Evolutionary conservation across 192 early-diverging fungal genomes (phyloP).

Genomic region (Lobosporangium transversale): DNA sequence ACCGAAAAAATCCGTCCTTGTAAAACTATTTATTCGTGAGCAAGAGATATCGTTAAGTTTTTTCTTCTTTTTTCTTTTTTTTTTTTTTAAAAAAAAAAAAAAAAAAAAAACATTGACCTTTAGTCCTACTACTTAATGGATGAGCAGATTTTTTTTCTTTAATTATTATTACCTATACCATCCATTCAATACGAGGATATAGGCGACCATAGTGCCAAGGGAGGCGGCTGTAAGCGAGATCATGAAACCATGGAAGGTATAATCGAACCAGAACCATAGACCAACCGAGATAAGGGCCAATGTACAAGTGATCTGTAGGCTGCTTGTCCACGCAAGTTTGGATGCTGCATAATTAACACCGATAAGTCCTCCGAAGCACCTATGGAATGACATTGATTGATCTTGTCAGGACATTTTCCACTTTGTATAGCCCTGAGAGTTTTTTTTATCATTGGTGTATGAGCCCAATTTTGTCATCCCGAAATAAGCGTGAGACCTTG

Average conservation of each 20-base stretch:
- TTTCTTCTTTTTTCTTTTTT: too few species aligned
- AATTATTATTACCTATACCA: slow-evolving; percentile 62
- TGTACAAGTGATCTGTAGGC: slow-evolving; percentile 67
- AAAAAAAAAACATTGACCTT: neutral
- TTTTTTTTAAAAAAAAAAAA: neutral
- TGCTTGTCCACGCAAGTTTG: slow-evolving; percentile 69
- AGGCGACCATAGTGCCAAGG: slow-evolving; percentile 66
- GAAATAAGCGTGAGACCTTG: too few species aligned
- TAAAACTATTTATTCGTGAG: slow-evolving; percentile 70
- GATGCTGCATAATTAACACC: slow-evolving; percentile 74
- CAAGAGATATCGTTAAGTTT: neutral
- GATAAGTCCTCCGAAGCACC: slow-evolving; percentile 60
- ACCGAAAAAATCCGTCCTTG: slow-evolving; percentile 72
- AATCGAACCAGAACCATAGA: slow-evolving; percentile 79
- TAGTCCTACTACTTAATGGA: neutral
- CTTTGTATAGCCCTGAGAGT: too few species aligned
- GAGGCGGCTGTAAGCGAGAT: slow-evolving; percentile 62
- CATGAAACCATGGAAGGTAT: slow-evolving; percentile 72
- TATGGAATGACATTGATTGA: slow-evolving; percentile 10
- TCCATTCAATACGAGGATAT: slow-evolving; percentile 68
- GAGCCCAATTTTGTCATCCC: too few species aligned
- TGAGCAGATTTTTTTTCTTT: neutral
- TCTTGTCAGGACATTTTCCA: too few species aligned
- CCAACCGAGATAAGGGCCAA: slow-evolving; percentile 67
- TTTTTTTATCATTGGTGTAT: too few species aligned